These are phyloP conservation scores for Sporothrix pallida DNA, from an alignment of 2,329 filamentous ascomycete species.

Conservation along the genomic window DNA sequence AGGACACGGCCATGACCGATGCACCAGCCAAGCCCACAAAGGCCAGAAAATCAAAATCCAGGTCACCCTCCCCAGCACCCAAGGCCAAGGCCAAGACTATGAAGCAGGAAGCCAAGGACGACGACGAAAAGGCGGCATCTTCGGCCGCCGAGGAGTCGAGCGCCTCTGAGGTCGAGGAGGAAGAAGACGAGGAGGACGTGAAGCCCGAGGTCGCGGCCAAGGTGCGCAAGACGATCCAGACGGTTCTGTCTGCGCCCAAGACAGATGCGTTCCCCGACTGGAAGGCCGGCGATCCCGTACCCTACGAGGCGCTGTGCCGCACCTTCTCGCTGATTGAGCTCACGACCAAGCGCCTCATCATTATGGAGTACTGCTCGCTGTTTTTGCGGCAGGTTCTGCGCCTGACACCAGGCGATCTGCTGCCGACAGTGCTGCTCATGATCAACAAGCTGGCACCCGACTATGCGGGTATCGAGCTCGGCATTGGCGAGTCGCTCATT, in stretches of 20 bases:
- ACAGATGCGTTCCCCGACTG: conserved; percentile 95
- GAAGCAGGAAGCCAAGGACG: conserved; percentile 55
- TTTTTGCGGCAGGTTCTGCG: conserved; percentile 95
- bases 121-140: conserved; percentile 47
- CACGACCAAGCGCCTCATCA: conserved; percentile 88
- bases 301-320: conserved; percentile 90
- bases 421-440: conserved; percentile 92
- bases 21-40: conserved; percentile 41
- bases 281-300: conserved; percentile 85
- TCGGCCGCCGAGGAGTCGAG: conserved; percentile 51
- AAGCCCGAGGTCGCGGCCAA: conserved; percentile 74
- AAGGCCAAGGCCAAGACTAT: conserved; percentile 38
- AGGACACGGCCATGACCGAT: background rate
- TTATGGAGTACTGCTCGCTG: conserved; percentile 84
- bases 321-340: conserved; percentile 95
- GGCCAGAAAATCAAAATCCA: conserved; percentile 47
- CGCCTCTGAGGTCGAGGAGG: conserved; percentile 42
- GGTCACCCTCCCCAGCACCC: background rate
- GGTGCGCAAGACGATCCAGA: conserved; percentile 79
- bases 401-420: conserved; percentile 83
- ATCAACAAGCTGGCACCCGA: conserved; percentile 97
- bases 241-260: conserved; percentile 75
- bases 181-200: conserved; percentile 56
- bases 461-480: conserved; percentile 93
- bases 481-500: conserved; percentile 97